Percentiles rank a stretch among this genome's conserved stretches.
Evolutionary conservation across 192 early-diverging fungal genomes (phyloP).

Genomic region (Backusella westeae): DNA sequence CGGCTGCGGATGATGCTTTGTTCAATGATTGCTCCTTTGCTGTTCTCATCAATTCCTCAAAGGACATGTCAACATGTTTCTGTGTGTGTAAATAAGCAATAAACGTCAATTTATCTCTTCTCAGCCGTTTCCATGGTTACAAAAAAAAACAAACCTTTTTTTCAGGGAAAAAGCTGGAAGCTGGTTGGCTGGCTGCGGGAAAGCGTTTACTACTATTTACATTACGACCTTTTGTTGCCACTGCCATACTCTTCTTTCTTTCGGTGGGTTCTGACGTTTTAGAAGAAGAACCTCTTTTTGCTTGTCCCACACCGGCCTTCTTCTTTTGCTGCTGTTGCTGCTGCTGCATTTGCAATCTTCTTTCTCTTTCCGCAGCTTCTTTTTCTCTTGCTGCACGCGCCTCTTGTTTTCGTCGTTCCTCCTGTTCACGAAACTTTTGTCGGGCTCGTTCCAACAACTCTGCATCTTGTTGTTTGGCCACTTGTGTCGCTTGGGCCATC

Average conservation of each 20-base stretch:
- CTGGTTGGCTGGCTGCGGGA: background rate
- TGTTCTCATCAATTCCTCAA: constrained; percentile 12
- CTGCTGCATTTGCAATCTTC: background rate
- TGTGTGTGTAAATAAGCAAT: background rate
- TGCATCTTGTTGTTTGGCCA: constrained; percentile 23
- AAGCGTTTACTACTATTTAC: constrained; percentile 1
- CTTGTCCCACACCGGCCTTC: background rate
- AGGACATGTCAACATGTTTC: constrained; percentile 13
- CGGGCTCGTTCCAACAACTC: constrained; percentile 7
- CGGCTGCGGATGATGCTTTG: background rate
- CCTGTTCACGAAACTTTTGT: constrained; percentile 15
- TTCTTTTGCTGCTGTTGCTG: constrained; percentile 1
- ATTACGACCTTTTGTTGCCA: background rate
- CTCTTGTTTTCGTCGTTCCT: background rate
- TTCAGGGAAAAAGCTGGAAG: constrained; percentile 2
- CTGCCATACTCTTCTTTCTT: background rate
- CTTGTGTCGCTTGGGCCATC: constrained; percentile 20
- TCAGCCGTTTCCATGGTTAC: no score
- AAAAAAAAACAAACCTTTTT: constrained; percentile 7
- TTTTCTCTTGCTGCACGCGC: constrained; percentile 1
- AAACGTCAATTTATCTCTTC: no score
- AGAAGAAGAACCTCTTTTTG: background rate
- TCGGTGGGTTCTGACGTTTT: background rate
- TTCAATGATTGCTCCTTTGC: constrained; percentile 1
- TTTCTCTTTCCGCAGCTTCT: background rate